Percentiles rank a stretch among this genome's conserved stretches.
These are phyloP conservation scores for Lecanicillium sp. DNA, from an alignment of 2,329 filamentous ascomycete genomes.

Conservation along the genomic window DNA sequence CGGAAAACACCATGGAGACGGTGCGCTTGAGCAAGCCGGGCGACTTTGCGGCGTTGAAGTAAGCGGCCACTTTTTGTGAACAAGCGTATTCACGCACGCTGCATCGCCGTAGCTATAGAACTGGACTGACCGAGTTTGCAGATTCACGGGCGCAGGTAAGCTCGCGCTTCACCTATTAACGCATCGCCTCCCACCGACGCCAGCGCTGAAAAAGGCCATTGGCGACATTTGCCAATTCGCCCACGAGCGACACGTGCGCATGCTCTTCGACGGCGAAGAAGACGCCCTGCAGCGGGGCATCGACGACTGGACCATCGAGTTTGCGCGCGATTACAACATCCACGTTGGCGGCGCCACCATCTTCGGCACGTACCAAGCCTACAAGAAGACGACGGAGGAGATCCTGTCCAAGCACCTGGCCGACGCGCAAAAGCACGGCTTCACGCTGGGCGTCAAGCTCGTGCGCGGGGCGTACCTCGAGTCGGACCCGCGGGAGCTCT, in stretches of 20 bases:
- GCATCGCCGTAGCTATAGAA: not conserved
- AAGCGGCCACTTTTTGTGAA: not conserved
- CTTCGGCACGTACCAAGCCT: slow-evolving; percentile 75
- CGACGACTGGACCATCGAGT: slow-evolving; percentile 69
- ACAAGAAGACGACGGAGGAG: slow-evolving; percentile 55
- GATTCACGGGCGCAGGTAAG: slow-evolving; percentile 5
- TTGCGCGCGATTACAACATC: slow-evolving; percentile 70
- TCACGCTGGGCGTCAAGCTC: slow-evolving; percentile 65
- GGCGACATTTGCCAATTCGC: slow-evolving; percentile 1
- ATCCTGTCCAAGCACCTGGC: slow-evolving; percentile 54
- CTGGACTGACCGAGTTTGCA: not conserved
- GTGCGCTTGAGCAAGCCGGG: slow-evolving; percentile 1
- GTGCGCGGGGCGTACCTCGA: slow-evolving; percentile 69
- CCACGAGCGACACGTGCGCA: not conserved
- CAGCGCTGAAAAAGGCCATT: not conserved
- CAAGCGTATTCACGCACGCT: not conserved
- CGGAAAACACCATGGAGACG: slow-evolving; percentile 4
- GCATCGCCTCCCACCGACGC: not conserved
- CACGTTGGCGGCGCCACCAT: slow-evolving; percentile 58
- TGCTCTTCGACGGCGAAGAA: slow-evolving; percentile 80
- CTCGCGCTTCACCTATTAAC: slow-evolving; percentile 1
- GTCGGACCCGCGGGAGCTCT: slow-evolving; percentile 60
- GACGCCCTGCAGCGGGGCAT: slow-evolving; percentile 71
- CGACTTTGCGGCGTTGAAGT: slow-evolving; percentile 7
- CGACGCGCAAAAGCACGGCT: slow-evolving; percentile 49